These are phyloP conservation scores for Saccharomyces kudriavzevii DNA, from an alignment of 805 yeast species.

Conservation along the genomic window DNA sequence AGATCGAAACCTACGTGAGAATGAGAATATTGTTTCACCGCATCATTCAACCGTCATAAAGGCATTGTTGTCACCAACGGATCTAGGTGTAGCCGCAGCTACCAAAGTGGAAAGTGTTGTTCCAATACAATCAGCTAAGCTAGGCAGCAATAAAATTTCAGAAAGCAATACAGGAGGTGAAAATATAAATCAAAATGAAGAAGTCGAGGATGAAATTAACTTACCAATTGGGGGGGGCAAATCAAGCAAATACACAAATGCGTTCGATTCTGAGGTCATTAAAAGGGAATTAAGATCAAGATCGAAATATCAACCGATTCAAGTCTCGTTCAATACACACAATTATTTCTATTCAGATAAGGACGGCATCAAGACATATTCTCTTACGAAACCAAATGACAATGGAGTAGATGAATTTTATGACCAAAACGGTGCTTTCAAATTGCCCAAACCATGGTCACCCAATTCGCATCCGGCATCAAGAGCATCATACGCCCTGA, in stretches of 20 bases:
- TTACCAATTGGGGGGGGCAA: background rate
- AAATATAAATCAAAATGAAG: background rate
- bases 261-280: constrained; percentile 1
- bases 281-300: constrained; percentile 13
- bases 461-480: constrained; percentile 42
- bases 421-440: background rate
- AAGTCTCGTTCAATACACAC: constrained; percentile 25
- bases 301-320: constrained; percentile 15
- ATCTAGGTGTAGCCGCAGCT: constrained; percentile 26
- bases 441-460: constrained; percentile 56
- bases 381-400: background rate
- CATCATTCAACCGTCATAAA: constrained; percentile 11
- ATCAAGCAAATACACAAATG: background rate
- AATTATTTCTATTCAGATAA: constrained; percentile 14
- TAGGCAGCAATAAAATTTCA: background rate
- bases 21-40: constrained; percentile 4
- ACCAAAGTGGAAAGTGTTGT: constrained; percentile 14
- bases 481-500: constrained; percentile 45
- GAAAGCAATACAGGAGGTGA: background rate
- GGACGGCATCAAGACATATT: background rate
- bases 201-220: background rate
- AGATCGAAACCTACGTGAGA: background rate
- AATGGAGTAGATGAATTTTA: background rate
- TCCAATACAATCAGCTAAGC: constrained; percentile 1
- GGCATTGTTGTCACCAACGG: constrained; percentile 24